A percentile compares a stretch with the other conserved stretches of the same genome.
Conservation (phyloP, 768 basidiomycete species). For the Tephrocybe sp. region DNA sequence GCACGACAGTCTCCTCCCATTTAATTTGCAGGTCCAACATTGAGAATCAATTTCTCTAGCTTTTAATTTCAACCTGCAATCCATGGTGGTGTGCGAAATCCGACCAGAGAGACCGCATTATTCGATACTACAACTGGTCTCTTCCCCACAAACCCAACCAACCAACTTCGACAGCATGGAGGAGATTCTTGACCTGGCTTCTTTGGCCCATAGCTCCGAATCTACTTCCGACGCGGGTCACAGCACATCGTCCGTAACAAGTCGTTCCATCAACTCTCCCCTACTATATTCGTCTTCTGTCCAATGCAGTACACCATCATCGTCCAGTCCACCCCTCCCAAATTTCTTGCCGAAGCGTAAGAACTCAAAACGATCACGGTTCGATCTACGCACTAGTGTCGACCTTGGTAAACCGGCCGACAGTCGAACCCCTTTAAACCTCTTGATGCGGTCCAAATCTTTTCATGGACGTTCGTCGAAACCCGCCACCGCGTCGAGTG, state of each 20-base stretch:
- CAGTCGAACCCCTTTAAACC: not conserved
- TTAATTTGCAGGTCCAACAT: constrained; percentile 9
- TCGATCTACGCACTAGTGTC: not conserved
- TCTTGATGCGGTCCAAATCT: constrained; percentile 10
- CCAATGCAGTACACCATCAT: not conserved
- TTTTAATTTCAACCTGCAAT: not conserved
- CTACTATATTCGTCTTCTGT: constrained; percentile 2
- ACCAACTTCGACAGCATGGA: constrained; percentile 16
- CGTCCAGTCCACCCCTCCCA: not conserved
- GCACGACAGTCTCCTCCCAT: not conserved
- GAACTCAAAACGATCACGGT: constrained; percentile 1
- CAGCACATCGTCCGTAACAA: constrained; percentile 1
- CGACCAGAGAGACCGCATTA: constrained; percentile 3
- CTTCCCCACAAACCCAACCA: not conserved
- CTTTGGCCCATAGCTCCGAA: constrained; percentile 5
- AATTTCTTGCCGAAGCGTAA: not conserved
- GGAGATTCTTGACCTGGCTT: constrained; percentile 6
- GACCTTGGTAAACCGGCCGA: constrained; percentile 1
- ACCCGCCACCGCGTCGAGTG: not conserved
- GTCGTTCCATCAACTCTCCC: constrained; percentile 5
- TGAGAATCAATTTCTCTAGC: no score
- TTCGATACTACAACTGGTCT: constrained; percentile 4
- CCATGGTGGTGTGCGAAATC: no score
- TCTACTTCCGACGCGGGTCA: constrained; percentile 7
- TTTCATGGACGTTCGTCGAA: not conserved